These are phyloP conservation scores for Garcia nutans DNA, from an alignment of 345 rosid species.

Conservation along the genomic window DNA sequence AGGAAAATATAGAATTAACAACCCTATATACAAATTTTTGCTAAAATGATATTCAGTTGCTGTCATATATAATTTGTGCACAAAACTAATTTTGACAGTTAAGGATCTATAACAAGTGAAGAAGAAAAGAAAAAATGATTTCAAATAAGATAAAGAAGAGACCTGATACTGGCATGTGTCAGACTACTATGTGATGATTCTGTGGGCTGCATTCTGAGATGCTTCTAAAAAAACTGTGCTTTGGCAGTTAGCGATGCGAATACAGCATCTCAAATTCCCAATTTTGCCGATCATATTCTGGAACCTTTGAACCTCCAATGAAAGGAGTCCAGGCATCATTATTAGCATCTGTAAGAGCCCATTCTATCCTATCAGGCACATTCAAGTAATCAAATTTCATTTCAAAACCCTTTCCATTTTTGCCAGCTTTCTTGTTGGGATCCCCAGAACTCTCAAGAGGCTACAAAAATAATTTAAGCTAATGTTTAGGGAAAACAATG, in stretches of 20 bases:
- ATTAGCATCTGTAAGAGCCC: slow-evolving; percentile 41
- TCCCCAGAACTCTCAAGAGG: slow-evolving; percentile 29
- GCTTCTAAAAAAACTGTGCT: slow-evolving; percentile 4
- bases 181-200: background rate
- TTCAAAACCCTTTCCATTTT: slow-evolving; percentile 12
- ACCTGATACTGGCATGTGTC: background rate
- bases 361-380: slow-evolving; percentile 53
- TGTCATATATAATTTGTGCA: background rate
- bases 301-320: slow-evolving; percentile 39
- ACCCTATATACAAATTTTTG: background rate
- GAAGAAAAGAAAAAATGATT: background rate
- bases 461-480: slow-evolving; percentile 25
- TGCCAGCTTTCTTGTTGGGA: slow-evolving; percentile 31
- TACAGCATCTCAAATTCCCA: slow-evolving; percentile 63
- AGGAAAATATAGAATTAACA: background rate
- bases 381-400: slow-evolving; percentile 46
- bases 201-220: background rate
- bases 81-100: background rate
- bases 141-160: background rate
- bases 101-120: background rate
- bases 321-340: slow-evolving; percentile 52
- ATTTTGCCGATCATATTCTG: slow-evolving; percentile 33
- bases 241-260: slow-evolving; percentile 34
- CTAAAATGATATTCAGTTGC: background rate
- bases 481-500: background rate